Evolutionary conservation across 805 yeast species (phyloP), one percentile per base, ranked within the genome.

Genomic region (Metschnikowia anglica): DNA sequence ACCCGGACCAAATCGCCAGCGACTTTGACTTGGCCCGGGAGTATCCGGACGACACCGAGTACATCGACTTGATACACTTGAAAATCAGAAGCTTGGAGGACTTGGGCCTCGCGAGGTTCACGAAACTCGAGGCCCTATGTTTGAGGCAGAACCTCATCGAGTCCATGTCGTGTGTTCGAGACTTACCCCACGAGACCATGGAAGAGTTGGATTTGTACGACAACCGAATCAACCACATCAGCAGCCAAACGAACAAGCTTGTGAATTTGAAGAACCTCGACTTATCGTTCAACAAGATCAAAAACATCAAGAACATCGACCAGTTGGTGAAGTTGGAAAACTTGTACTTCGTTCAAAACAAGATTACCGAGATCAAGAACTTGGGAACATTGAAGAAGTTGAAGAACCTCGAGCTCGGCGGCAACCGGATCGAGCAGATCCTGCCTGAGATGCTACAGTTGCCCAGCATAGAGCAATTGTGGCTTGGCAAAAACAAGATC

Each of bases 401-500:
- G 49, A 76, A 66, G 39, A 85, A 84, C 52, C 67, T 93, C 41
- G 99, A 93, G 63, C 72, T 93, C 30, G 99, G 98, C 10, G 99
- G 97, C 18, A 93, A 93, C 63, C 73, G 80, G 44, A 75, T 88
- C 34, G 73, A 77, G 33, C 62, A 55, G 30, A 80, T 85, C 34
- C 59, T 68, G 23, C 84, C 80, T 49, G 78, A 79, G 30, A 59
- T 90, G 52, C 72, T 74, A 16, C 62, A 66, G 0, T 68, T 91
- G 45, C 66, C 64, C 0, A 76, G 73, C 37, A 65, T 93, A 33
- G 77, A 79, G 50, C 85, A 90, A 59, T 68, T 93, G 34, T 93
- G 98, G 99, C 70, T 93, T 31, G 99, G 98, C 34, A 88, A 89
- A 58, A 93, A 93, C 63, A 76, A 76, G 48, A 86, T 93, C 41